Base-by-base conservation (phyloP, 176 grass and related monocot genomes). In the Themeda triandra region DNA sequence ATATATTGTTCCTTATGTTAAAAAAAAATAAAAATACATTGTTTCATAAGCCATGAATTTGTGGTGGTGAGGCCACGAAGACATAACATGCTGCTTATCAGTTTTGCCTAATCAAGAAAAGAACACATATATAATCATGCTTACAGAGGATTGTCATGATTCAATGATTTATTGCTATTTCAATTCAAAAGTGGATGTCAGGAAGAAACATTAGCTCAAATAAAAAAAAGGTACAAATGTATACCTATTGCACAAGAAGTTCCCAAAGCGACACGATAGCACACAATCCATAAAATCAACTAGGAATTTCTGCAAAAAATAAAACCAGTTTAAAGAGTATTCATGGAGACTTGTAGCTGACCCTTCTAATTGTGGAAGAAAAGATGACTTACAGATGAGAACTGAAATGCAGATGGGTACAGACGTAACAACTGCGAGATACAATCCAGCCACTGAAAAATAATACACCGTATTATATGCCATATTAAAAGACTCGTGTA, bases 201-300 rank as follows among this genome's bases (percentile, higher is more conserved):
- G 24, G 56, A 88, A 64, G 12, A 80, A 66, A 28, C 49, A 80
- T 49, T 35, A 80, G 29, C 21, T 68, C 44, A 69, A 54, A 54
- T 54, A 88, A 72, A 84, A 4, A 39, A 48, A 48, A 14, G 37
- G 31, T 31, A 66, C 46, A 31, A 41, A 44, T 37, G 67, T 63
- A 75, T 98, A 98, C 96, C 96, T 95, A 71, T 98, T 98, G 84
- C 93, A 98, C 76, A 96, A 84, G 86, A 98, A 98, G 69, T 94
- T 98, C 54, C 96, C 96, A 72, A 96, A 98, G 28, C 91, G 93
- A 31, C 91, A 98, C 41, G 96, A 98, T 28, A 96, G 69, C 64
- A 98, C 93, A 68, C 89, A 92, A 88, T 98, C 96, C 93, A 96
- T 86, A 79, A 98, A 98, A 76, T 98, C 93, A 90, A 94, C 91